Conservation (phyloP, 2,329 filamentous ascomycete species). For the Claviceps humidiphila region DNA sequence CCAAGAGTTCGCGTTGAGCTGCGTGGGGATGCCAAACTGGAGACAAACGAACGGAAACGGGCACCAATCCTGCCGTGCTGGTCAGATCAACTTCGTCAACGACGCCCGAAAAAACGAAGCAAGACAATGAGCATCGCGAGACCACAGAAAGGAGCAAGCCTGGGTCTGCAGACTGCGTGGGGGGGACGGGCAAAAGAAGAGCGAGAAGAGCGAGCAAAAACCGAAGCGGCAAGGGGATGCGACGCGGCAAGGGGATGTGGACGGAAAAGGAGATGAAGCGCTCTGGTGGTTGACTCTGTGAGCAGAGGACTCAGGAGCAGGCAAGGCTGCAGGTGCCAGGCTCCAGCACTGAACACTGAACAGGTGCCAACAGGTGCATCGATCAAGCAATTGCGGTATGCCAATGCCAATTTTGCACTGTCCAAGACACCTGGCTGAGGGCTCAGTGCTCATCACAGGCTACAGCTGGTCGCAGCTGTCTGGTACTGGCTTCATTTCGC, state of each 20-base stretch:
- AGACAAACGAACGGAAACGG: conserved; percentile 3
- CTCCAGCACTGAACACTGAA: too few relatives aligned
- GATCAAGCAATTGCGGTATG: too few relatives aligned
- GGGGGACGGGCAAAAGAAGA: not conserved
- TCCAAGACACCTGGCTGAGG: too few relatives aligned
- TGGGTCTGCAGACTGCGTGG: not conserved
- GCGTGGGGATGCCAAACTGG: not conserved
- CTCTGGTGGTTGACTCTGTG: not conserved
- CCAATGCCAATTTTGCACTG: too few relatives aligned
- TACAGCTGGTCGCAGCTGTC: too few relatives aligned
- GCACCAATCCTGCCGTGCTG: not conserved
- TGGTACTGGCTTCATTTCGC: conserved; percentile 9
- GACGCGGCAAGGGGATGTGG: not conserved
- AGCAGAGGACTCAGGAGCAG: too few relatives aligned
- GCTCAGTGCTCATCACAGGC: too few relatives aligned
- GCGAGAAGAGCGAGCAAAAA: conserved; percentile 1
- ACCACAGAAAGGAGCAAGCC: not conserved
- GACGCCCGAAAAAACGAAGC: conserved; percentile 5
- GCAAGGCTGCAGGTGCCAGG: not conserved
- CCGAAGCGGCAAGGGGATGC: not conserved
- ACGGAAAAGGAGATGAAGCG: conserved; percentile 1
- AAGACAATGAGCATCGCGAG: conserved; percentile 11
- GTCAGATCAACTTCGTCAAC: conserved; percentile 6
- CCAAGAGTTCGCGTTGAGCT: not conserved
- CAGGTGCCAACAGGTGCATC: too few relatives aligned